Conservation (phyloP, 1,284 basidiomycete genomes). For the Stereum hirsutum region DNA sequence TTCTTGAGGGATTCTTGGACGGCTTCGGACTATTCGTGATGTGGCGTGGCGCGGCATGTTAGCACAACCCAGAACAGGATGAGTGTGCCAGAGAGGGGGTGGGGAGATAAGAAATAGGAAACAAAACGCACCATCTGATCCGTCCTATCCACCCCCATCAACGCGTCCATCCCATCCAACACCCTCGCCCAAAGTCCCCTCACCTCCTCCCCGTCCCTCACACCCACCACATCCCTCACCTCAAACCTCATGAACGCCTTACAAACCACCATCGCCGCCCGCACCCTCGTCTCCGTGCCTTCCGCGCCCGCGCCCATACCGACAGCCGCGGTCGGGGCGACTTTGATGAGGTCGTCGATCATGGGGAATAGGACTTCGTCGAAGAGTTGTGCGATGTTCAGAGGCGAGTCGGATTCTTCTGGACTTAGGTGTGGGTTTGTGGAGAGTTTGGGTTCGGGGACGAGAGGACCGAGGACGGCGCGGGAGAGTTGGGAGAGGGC, state of each 20-base stretch:
- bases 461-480: slow-evolving; percentile 74
- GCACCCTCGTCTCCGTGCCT: slow-evolving; percentile 81
- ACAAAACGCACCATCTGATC: slow-evolving; percentile 72
- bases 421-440: slow-evolving; percentile 17
- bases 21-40: no score
- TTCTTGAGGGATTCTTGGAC: slow-evolving; percentile 97
- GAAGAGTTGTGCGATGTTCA: slow-evolving; percentile 85
- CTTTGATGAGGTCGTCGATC: slow-evolving; percentile 85
- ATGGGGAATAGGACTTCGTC: slow-evolving; percentile 88
- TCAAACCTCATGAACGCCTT: slow-evolving; percentile 95
- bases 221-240: slow-evolving; percentile 58
- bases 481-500: slow-evolving; percentile 86
- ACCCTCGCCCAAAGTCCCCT: slow-evolving; percentile 84
- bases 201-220: slow-evolving; percentile 44
- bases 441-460: no score
- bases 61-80: no score
- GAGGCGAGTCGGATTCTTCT: slow-evolving; percentile 41
- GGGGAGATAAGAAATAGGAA: not conserved
- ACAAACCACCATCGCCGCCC: slow-evolving; percentile 84
- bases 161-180: slow-evolving; percentile 83
- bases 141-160: slow-evolving; percentile 79
- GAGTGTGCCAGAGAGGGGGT: not conserved
- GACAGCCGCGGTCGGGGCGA: slow-evolving; percentile 51
- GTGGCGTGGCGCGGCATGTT: no score
- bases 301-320: slow-evolving; percentile 86